Evolutionary conservation across 352 stramenopile species (phyloP).

Genomic region (Globisporangium nagaii): DNA sequence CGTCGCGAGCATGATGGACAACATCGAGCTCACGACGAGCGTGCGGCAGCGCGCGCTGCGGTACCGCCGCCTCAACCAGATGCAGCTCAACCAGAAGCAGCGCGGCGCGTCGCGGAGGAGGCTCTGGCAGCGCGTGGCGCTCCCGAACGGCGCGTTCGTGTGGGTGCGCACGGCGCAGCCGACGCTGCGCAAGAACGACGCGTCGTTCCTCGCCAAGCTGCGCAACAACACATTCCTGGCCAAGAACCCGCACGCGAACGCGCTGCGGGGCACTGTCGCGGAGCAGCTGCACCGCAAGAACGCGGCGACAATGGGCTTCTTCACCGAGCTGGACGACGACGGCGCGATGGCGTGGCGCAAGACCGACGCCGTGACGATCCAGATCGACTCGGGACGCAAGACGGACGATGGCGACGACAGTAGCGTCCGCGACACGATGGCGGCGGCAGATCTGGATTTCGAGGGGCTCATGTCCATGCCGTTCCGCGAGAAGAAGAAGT

Average conservation of each 20-base stretch:
- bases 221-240: slow-evolving; percentile 52
- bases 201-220: slow-evolving; percentile 47
- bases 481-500: slow-evolving; percentile 69
- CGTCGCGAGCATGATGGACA: slow-evolving; percentile 7
- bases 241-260: slow-evolving; percentile 39
- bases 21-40: slow-evolving; percentile 26
- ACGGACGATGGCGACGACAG: slow-evolving; percentile 14
- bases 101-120: slow-evolving; percentile 40
- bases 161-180: slow-evolving; percentile 50
- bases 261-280: slow-evolving; percentile 38
- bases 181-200: slow-evolving; percentile 22
- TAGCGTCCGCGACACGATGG: slow-evolving; percentile 12
- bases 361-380: slow-evolving; percentile 39
- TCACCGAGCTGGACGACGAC: slow-evolving; percentile 46
- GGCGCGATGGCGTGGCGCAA: slow-evolving; percentile 43
- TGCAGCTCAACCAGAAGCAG: slow-evolving; percentile 66
- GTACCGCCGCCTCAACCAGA: slow-evolving; percentile 59
- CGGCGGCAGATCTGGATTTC: slow-evolving; percentile 33
- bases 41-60: slow-evolving; percentile 49
- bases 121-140: slow-evolving; percentile 55
- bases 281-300: slow-evolving; percentile 79
- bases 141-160: slow-evolving; percentile 52
- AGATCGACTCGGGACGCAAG: slow-evolving; percentile 27
- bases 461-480: slow-evolving; percentile 65
- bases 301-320: slow-evolving; percentile 60